phyloP scores from a whole-genome alignment of 345 rosid genomes.

The Arabidopsis arenosa region DNA sequence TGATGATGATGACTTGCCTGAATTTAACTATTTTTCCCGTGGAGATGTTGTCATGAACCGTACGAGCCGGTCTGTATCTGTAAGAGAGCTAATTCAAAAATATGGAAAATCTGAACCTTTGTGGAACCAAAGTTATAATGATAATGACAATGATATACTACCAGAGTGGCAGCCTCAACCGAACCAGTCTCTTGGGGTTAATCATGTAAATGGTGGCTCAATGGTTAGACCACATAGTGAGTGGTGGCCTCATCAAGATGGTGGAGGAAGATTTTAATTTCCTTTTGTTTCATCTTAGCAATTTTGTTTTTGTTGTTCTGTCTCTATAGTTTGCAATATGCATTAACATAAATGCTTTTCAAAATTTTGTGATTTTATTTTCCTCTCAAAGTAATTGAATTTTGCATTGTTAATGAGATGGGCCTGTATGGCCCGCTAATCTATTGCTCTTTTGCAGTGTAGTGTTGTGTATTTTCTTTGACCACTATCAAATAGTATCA shows the following conservation, averaged over 20 bases:
- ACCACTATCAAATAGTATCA: too few relatives aligned
- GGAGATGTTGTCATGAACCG: slow-evolving; percentile 25
- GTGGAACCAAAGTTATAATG: slow-evolving; percentile 55
- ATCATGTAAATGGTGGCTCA: slow-evolving; percentile 11
- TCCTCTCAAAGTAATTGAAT: too few relatives aligned
- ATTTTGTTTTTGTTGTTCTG: background rate
- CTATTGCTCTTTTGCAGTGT: background rate
- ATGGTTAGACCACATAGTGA: slow-evolving; percentile 42
- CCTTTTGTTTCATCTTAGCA: background rate
- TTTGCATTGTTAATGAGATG: background rate
- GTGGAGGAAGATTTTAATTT: slow-evolving; percentile 2
- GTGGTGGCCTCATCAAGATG: slow-evolving; percentile 44
- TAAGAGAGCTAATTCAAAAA: slow-evolving; percentile 78
- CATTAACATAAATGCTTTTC: too few relatives aligned
- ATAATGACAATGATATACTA: slow-evolving; percentile 61
- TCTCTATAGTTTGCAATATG: too few relatives aligned
- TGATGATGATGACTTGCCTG: slow-evolving; percentile 91
- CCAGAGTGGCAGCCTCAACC: slow-evolving; percentile 81
- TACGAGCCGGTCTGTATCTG: slow-evolving; percentile 35
- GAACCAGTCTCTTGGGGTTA: background rate
- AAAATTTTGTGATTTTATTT: too few relatives aligned
- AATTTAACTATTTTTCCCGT: slow-evolving; percentile 68
- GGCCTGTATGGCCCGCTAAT: background rate
- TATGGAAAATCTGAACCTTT: slow-evolving; percentile 69
- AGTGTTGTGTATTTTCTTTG: too few relatives aligned